Base-by-base conservation (phyloP, 768 basidiomycete species). In the Rhodotorula kratochvilovae region DNA sequence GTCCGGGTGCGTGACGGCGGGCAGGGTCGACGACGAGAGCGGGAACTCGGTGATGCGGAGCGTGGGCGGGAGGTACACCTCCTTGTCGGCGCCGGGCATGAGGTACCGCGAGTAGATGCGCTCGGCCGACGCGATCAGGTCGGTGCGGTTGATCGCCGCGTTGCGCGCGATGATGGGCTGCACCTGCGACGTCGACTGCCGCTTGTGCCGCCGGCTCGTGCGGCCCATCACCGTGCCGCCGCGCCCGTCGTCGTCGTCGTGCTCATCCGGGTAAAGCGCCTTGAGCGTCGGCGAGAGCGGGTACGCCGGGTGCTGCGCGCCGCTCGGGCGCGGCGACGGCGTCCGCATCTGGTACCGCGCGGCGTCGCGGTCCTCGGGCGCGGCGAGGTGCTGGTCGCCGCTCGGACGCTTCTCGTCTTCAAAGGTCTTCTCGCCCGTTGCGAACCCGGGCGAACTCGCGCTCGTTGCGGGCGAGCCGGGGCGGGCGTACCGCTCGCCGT, bases 51-150 rank as follows among this genome's bases (percentile, higher is more conserved):
- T 88, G 78, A 98, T 88, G 61, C 96, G 90, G 55, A 99, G 86
- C 33, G 90, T 86, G 1, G 93, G 90, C 0, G 96, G 96, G 29
- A 99, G 88, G 80, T 98, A 98, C 61, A 99, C 94, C 83, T 98
- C 95, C 80, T 97, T 95, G 81, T 92, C 94, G 79, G 93, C 90
- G 21, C 87, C 86, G 25, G 89, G 87, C 72, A 90, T 87, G 70
- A 99, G 88, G 82, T 98, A 98, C 63, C 93, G 89, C 79, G 89
- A 89, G 83, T 88, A 98, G 76, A 99, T 97, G 78, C 93, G 91
- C 79, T 98, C 96, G 17, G 95, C 96, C 42, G 90, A 91, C 15
- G 89, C 89, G 75, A 97, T 86, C 76, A 98, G 85, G 81, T 97
- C 91, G 77, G 87, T 83, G 62, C 92, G 90, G 36, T 88, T 88